Evolutionary conservation across 371 early-diverging fungal genomes (phyloP), one percentile per base, ranked within the genome.

Genomic region (Enterospora canceri): DNA sequence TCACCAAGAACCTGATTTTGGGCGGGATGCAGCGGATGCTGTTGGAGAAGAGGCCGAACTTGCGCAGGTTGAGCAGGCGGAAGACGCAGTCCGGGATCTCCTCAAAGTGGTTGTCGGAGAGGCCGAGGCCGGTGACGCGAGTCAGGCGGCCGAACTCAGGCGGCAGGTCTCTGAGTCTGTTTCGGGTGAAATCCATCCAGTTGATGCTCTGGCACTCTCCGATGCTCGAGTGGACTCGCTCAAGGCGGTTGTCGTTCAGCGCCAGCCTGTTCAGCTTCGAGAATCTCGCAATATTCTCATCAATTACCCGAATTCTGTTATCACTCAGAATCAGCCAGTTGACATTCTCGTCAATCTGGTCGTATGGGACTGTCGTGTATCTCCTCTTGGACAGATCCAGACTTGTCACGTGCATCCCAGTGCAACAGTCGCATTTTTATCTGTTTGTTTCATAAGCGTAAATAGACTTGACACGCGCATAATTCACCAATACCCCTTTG

Each of bases 171-270:
- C 62, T 58, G 5, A 81, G 68, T 34, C 64, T 62, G 53, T 81
- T 81, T 65, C 81, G 62, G 19, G 81, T 81, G 1, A 81, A 65
- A 66, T 81, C 81, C 4, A 81, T 70, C 81, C 81, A 81, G 2
- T 75, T 72, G 19, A 81, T 58, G 16, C 71, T 68, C 29, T 32
- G 51, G 30, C 81, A 58, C 32, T 61, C 40, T 21, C 73, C 73
- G 12, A 81, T 56, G 21, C 57, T 62, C 29, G 61, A 57, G 32
- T 67, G 47, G 1, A 81, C 67, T 24, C 51, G 32, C 40, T 69
- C 68, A 16, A 81, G 71, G 59, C 71, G 69, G 68, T 81, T 81
- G 53, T 81, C 79, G 55, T 81, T 81, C 23, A 79, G 53, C 4
- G 81, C 81, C 21, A 81, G 70, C 50, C 81, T 49, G n/a, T 66